A percentile compares a stretch with the other conserved stretches of the same genome.
Conservation (phyloP, 1,139 yeast genomes). For the Candida anutae region DNA sequence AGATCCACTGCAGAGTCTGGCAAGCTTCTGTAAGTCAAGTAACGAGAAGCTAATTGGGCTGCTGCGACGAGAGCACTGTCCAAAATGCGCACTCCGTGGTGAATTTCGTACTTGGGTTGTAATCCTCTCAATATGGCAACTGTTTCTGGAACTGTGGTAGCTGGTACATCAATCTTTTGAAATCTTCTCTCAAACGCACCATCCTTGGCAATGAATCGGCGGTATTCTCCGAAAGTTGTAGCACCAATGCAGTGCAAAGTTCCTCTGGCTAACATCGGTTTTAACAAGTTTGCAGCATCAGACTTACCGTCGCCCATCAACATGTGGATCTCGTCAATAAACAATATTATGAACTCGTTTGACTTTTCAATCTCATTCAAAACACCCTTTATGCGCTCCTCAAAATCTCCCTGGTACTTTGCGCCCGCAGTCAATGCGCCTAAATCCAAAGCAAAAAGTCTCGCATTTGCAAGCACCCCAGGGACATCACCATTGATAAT, state of each 20-base stretch:
- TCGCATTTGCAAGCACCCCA: constrained; percentile 68
- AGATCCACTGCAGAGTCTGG: constrained; percentile 98
- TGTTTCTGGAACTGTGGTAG: constrained; percentile 87
- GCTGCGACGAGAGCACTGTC: constrained; percentile 94
- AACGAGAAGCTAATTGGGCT: constrained; percentile 90
- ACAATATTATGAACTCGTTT: constrained; percentile 74
- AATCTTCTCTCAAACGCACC: constrained; percentile 99
- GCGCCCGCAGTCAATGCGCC: constrained; percentile 99
- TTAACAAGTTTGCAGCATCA: constrained; percentile 93
- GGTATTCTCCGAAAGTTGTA: constrained; percentile 89
- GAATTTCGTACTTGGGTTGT: constrained; percentile 93
- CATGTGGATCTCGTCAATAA: constrained; percentile 97
- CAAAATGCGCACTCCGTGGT: constrained; percentile 94
- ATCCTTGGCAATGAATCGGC: constrained; percentile 88
- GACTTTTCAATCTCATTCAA: constrained; percentile 88
- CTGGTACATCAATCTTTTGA: constrained; percentile 94
- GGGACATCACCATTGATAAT: constrained; percentile 96
- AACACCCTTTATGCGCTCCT: constrained; percentile 95
- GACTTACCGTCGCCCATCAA: constrained; percentile 95
- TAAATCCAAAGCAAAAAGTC: constrained; percentile 79
- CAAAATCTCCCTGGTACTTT: constrained; percentile 96
- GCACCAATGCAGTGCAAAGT: constrained; percentile 97
- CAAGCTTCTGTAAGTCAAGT: constrained; percentile 87
- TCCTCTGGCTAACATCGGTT: constrained; percentile 97
- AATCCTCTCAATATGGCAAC: constrained; percentile 94